These are phyloP conservation scores for Melampsora allii-populina DNA, from an alignment of 1,284 basidiomycete species.

Conservation along the genomic window DNA sequence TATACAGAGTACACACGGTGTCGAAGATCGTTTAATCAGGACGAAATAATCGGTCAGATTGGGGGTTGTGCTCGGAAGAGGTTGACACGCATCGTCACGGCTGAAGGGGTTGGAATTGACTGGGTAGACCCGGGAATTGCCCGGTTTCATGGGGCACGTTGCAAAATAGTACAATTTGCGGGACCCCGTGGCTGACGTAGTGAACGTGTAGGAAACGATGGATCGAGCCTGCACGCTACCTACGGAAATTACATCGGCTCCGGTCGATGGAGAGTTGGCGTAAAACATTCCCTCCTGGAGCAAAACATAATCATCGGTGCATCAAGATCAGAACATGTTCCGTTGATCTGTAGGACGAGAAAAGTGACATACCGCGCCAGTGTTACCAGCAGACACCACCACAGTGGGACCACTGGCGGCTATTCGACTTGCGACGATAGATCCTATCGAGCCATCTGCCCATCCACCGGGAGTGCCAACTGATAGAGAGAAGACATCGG, in stretches of 20 bases:
- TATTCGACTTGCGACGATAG: constrained; percentile 38
- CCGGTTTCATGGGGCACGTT: constrained; percentile 27
- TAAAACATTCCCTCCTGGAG: constrained; percentile 53
- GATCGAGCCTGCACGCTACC: constrained; percentile 48
- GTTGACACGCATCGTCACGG: constrained; percentile 34
- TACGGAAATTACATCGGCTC: constrained; percentile 52
- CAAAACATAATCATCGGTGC: background rate
- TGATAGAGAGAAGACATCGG: constrained; percentile 64
- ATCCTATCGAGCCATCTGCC: constrained; percentile 29
- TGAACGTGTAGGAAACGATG: constrained; percentile 35
- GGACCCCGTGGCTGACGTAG: constrained; percentile 28
- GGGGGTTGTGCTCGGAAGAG: constrained; percentile 3
- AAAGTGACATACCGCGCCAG: constrained; percentile 47
- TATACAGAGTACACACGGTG: constrained; percentile 10
- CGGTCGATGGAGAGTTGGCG: constrained; percentile 53
- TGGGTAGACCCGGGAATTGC: constrained; percentile 29
- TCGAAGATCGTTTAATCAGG: constrained; percentile 33
- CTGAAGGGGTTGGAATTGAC: constrained; percentile 16
- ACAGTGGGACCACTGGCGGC: constrained; percentile 19
- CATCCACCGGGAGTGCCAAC: constrained; percentile 57
- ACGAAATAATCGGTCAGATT: constrained; percentile 33
- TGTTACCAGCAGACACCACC: constrained; percentile 54
- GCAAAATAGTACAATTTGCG: constrained; percentile 33
- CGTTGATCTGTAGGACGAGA: background rate
- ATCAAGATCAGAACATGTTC: background rate